Evolutionary conservation across 1,139 yeast species (phyloP).

Genomic region (Yamadazyma triangularis): DNA sequence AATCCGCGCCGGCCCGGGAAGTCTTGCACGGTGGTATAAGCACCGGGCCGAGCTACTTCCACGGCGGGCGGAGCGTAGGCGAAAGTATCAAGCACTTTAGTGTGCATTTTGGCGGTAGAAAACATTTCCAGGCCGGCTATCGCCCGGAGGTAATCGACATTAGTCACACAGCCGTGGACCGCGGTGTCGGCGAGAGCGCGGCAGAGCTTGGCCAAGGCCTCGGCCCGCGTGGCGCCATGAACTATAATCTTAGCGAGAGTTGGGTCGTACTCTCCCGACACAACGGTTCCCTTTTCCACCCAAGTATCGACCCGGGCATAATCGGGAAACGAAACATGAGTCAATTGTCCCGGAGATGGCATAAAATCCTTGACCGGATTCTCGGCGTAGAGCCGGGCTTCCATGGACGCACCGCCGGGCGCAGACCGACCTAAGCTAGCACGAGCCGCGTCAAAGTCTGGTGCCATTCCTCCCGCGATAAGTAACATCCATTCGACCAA

Average conservation of each 20-base stretch:
- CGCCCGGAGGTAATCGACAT: slow-evolving; percentile 82
- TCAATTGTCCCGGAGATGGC: slow-evolving; percentile 94
- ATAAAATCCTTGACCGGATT: slow-evolving; percentile 92
- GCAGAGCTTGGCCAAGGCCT: slow-evolving; percentile 72
- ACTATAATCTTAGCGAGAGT: slow-evolving; percentile 95
- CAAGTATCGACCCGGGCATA: slow-evolving; percentile 95
- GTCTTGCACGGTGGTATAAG: slow-evolving; percentile 93
- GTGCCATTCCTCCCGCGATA: slow-evolving; percentile 87
- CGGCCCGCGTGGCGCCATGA: slow-evolving; percentile 82
- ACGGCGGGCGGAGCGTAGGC: slow-evolving; percentile 77
- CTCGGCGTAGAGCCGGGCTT: slow-evolving; percentile 93
- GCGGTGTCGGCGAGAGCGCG: slow-evolving; percentile 82
- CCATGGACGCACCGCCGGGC: slow-evolving; percentile 98
- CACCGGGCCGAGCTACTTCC: slow-evolving; percentile 84
- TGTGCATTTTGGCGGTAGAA: slow-evolving; percentile 74
- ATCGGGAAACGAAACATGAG: slow-evolving; percentile 77
- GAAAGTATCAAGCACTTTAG: slow-evolving; percentile 82
- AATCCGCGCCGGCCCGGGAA: slow-evolving; percentile 88
- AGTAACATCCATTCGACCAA: slow-evolving; percentile 94
- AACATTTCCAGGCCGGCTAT: slow-evolving; percentile 84
- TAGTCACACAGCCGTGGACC: slow-evolving; percentile 83
- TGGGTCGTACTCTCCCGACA: slow-evolving; percentile 94
- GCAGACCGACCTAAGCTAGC: slow-evolving; percentile 54
- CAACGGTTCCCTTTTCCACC: slow-evolving; percentile 85
- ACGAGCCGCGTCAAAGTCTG: slow-evolving; percentile 55